phyloP scores from a whole-genome alignment of 805 yeast genomes.

The Dipodascus geniculatus region DNA sequence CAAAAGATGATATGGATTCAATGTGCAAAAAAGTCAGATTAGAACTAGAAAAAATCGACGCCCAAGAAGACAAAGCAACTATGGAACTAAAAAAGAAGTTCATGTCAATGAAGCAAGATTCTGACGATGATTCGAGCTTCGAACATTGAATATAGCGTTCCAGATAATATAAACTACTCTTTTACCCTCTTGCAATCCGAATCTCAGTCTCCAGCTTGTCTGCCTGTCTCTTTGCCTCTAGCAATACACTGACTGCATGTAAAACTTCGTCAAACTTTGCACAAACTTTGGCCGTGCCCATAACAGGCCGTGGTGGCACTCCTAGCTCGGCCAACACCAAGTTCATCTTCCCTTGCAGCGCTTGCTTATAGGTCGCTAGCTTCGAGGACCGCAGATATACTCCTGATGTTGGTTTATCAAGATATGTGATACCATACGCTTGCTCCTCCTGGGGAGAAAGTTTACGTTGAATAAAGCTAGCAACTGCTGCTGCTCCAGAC shows the following conservation, averaged over 20 bases:
- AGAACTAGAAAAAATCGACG: neutral
- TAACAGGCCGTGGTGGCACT: conserved; percentile 68
- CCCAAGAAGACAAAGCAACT: neutral
- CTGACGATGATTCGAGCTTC: neutral
- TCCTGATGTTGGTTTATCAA: conserved; percentile 50
- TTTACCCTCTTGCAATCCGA: neutral
- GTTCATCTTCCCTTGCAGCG: conserved; percentile 49
- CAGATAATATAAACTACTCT: too few species aligned
- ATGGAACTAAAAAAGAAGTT: neutral
- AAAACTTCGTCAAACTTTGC: conserved; percentile 65
- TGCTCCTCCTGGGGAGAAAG: conserved; percentile 71
- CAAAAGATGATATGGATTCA: neutral
- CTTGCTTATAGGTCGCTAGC: conserved; percentile 68
- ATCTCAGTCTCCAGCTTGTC: conserved; percentile 82
- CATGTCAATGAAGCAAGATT: neutral
- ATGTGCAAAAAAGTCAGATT: neutral
- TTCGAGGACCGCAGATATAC: conserved; percentile 72
- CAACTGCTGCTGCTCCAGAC: conserved; percentile 14
- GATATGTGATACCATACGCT: conserved; percentile 72
- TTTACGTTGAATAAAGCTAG: conserved; percentile 33
- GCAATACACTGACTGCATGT: conserved; percentile 53
- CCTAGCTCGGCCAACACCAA: conserved; percentile 66
- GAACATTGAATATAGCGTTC: neutral
- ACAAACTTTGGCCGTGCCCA: conserved; percentile 76
- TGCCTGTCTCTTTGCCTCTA: conserved; percentile 75